phyloP scores from a whole-genome alignment of 768 basidiomycete genomes.

The Mycena vitilis region DNA sequence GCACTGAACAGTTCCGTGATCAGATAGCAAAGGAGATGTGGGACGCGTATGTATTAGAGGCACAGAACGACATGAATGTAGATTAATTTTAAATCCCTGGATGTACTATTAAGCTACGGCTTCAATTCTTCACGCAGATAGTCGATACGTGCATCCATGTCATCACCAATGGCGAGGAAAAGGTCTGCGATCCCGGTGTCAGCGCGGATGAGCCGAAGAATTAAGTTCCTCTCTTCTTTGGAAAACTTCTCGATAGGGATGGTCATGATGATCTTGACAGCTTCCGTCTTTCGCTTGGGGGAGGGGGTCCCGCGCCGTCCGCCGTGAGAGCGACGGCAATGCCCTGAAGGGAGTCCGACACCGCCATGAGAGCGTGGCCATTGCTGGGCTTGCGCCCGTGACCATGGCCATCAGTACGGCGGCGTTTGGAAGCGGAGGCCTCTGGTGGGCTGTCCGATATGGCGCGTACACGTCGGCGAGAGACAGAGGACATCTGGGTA shows the following conservation, averaged over 20 bases:
- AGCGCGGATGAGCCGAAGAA: constrained; percentile 1
- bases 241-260: neutral
- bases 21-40: neutral
- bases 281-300: neutral
- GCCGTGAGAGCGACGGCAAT: neutral
- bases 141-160: neutral
- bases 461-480: neutral
- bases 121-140: constrained; percentile 4
- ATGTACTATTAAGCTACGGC: neutral
- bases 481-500: neutral
- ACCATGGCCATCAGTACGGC: constrained; percentile 5
- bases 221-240: neutral
- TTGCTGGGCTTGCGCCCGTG: constrained; percentile 14
- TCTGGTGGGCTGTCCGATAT: constrained; percentile 9
- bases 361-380: constrained; percentile 10
- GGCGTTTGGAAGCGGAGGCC: neutral
- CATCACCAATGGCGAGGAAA: neutral
- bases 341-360: constrained; percentile 3
- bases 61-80: neutral
- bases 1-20: neutral
- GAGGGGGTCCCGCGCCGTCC: neutral
- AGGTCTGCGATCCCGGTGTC: constrained; percentile 5
- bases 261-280: neutral
- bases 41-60: neutral
- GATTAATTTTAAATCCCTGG: neutral